These are phyloP conservation scores for Oryza longistaminata DNA, from an alignment of 176 grass and related monocot species.

Conservation along the genomic window DNA sequence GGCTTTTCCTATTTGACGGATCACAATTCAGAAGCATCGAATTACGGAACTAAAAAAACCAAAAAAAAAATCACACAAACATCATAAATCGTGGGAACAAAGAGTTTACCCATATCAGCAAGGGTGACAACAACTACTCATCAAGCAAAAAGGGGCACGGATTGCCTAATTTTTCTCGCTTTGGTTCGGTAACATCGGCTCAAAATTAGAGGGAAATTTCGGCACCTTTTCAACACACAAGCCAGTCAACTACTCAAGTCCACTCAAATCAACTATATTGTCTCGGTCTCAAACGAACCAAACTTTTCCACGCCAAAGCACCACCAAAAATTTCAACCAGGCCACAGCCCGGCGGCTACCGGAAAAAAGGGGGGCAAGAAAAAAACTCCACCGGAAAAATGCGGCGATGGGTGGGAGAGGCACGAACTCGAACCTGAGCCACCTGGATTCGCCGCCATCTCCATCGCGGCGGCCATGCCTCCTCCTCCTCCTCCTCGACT, in stretches of 20 bases:
- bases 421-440: slow-evolving; percentile 43
- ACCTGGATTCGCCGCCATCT: neutral
- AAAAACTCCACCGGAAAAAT: neutral
- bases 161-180: neutral
- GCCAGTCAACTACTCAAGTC: slow-evolving; percentile 37
- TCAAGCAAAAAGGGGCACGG: neutral
- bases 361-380: neutral
- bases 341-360: neutral
- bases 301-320: slow-evolving; percentile 6
- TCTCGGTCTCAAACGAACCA: neutral
- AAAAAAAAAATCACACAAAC: neutral
- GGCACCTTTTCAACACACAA: neutral
- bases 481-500: neutral
- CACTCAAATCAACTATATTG: slow-evolving; percentile 13
- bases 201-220: neutral
- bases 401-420: neutral
- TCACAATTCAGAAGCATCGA: neutral
- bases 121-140: neutral
- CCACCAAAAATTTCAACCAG: neutral
- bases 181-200: neutral
- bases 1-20: neutral
- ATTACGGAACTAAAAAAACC: neutral
- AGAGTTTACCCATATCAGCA: neutral
- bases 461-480: slow-evolving; percentile 35
- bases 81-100: neutral